phyloP scores from a whole-genome alignment of 257 asterid genomes.

The Salvia rosmarinus region DNA sequence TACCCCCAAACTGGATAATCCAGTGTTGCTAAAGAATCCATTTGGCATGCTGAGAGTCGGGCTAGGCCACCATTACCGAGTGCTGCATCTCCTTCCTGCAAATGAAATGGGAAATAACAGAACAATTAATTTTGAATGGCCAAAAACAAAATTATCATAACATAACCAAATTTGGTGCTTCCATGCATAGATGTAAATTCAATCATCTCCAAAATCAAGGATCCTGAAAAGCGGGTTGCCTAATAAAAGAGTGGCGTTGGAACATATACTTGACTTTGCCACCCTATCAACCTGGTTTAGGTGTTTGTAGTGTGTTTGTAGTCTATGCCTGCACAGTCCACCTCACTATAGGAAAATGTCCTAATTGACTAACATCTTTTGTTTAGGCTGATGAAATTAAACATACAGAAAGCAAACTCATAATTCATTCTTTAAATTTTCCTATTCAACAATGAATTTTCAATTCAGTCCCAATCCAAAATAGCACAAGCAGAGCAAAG shows the following conservation, averaged over 20 bases:
- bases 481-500: neutral
- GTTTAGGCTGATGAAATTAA: conserved; percentile 3
- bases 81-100: conserved; percentile 62
- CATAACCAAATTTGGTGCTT: neutral
- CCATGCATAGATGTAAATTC: neutral
- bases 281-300: neutral
- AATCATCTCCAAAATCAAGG: neutral
- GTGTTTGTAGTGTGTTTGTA: too few relatives aligned
- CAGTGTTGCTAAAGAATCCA: conserved; percentile 60
- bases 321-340: neutral
- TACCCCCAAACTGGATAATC: conserved; percentile 57
- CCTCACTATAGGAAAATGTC: neutral
- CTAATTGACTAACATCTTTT: neutral
- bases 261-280: neutral
- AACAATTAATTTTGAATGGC: neutral
- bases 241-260: neutral
- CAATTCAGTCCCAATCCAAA: neutral
- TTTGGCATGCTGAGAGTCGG: conserved; percentile 58
- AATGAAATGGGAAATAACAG: neutral
- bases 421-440: neutral
- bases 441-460: neutral
- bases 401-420: neutral
- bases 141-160: conserved; percentile 16
- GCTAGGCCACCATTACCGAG: conserved; percentile 64
- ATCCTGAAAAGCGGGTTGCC: neutral